Evolutionary conservation across 257 asterid genomes (phyloP).

Genomic region (Gentiana straminea): DNA sequence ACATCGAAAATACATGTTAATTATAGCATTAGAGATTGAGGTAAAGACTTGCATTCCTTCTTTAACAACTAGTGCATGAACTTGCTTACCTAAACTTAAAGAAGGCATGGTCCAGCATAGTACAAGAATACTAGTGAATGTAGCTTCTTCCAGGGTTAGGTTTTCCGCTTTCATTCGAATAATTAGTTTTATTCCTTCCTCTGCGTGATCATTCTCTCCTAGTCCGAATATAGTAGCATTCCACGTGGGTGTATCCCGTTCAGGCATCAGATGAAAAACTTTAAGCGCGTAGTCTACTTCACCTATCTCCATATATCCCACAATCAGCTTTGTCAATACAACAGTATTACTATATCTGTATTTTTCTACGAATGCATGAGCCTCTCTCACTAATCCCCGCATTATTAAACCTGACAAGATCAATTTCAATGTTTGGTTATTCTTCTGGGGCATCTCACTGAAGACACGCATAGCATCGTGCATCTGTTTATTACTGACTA

Average conservation of each 20-base stretch:
- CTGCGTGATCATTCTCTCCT: slow-evolving; percentile 40
- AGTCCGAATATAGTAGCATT: slow-evolving; percentile 50
- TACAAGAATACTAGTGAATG: slow-evolving; percentile 45
- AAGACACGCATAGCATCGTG: slow-evolving; percentile 40
- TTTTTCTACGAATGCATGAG: slow-evolving; percentile 42
- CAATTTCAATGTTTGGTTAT: slow-evolving; percentile 35
- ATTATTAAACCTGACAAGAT: slow-evolving; percentile 33
- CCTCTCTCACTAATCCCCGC: slow-evolving; percentile 36
- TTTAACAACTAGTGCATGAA: slow-evolving; percentile 38
- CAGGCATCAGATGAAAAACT: slow-evolving; percentile 29
- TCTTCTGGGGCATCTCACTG: slow-evolving; percentile 36
- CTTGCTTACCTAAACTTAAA: slow-evolving; percentile 53
- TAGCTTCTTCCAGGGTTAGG: slow-evolving; percentile 38
- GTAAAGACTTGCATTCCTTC: slow-evolving; percentile 33
- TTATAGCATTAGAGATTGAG: slow-evolving; percentile 36
- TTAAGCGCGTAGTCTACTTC: slow-evolving; percentile 30
- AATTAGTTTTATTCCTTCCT: slow-evolving; percentile 40
- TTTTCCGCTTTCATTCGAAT: slow-evolving; percentile 37
- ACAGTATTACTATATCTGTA: slow-evolving; percentile 24
- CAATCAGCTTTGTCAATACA: slow-evolving; percentile 48
- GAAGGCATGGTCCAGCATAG: slow-evolving; percentile 48
- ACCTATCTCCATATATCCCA: slow-evolving; percentile 40
- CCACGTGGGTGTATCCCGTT: slow-evolving; percentile 42
- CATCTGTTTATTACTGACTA: slow-evolving; percentile 26
- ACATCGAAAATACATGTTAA: slow-evolving; percentile 47